These are phyloP conservation scores for Ophiocordyceps camponoti-floridani DNA, from an alignment of 2,329 filamentous ascomycete genomes.

Conservation along the genomic window DNA sequence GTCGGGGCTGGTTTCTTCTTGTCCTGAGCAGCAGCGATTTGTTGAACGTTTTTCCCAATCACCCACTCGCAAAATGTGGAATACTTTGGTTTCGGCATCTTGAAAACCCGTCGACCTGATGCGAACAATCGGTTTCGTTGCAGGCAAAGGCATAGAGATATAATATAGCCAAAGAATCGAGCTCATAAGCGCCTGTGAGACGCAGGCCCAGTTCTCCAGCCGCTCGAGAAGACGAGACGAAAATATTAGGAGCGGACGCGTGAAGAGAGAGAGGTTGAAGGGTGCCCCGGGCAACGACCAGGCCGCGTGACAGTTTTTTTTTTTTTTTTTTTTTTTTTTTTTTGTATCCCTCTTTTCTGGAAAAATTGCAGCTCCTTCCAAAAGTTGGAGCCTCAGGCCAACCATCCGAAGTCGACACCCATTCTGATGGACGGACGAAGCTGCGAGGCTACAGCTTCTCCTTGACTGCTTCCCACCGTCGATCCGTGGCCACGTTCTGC, in stretches of 20 bases:
- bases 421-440: neutral
- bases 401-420: neutral
- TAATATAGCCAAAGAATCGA: too few species aligned
- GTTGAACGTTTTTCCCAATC: slow-evolving; percentile 17
- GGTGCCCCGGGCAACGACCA: neutral
- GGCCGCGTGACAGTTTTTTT: neutral
- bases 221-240: too few species aligned
- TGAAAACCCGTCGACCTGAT: too few species aligned
- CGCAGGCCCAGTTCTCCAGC: too few species aligned
- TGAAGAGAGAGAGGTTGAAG: too few species aligned
- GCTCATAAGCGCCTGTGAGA: too few species aligned
- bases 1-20: slow-evolving; percentile 8
- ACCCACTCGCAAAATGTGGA: slow-evolving; percentile 21
- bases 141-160: too few species aligned
- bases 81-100: neutral
- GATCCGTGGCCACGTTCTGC: slow-evolving; percentile 53
- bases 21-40: slow-evolving; percentile 10
- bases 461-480: slow-evolving; percentile 43
- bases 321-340: neutral
- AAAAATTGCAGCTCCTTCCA: neutral
- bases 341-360: neutral
- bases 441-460: slow-evolving; percentile 12
- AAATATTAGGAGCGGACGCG: too few species aligned
- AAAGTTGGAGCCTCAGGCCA: neutral
- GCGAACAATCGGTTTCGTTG: neutral